phyloP scores from a whole-genome alignment of 2,329 filamentous ascomycete species.

The Penicillium sp. region DNA sequence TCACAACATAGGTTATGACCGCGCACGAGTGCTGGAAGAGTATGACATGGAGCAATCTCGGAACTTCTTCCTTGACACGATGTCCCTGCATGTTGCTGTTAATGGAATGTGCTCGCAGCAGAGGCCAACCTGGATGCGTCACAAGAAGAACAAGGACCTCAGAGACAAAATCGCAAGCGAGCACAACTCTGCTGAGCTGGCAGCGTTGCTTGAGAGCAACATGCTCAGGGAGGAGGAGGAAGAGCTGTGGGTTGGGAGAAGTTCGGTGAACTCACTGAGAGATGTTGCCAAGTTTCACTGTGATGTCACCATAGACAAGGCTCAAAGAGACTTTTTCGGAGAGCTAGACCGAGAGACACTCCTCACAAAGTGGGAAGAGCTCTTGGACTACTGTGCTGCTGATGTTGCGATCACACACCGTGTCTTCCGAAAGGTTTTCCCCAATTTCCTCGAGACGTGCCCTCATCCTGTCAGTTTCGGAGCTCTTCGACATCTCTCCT shows the following conservation, averaged over 20 bases:
- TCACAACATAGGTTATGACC: conserved; percentile 93
- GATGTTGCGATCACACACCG: conserved; percentile 90
- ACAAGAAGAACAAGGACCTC: conserved; percentile 81
- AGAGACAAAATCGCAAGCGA: conserved; percentile 71
- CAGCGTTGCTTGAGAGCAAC: conserved; percentile 62
- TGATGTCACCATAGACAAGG: conserved; percentile 84
- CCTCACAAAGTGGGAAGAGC: conserved; percentile 64
- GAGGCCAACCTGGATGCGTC: conserved; percentile 93
- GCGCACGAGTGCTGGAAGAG: conserved; percentile 81
- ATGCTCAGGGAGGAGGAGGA: conserved; percentile 75
- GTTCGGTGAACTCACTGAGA: conserved; percentile 87
- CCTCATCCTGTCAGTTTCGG: conserved; percentile 97
- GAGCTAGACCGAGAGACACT: conserved; percentile 69
- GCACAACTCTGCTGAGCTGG: conserved; percentile 64
- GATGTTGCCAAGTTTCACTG: conserved; percentile 98
- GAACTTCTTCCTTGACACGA: conserved; percentile 89
- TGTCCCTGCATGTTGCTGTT: conserved; percentile 95
- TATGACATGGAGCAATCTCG: conserved; percentile 76
- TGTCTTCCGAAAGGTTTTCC: conserved; percentile 91
- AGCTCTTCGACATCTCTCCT: conserved; percentile 83
- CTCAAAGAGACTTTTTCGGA: conserved; percentile 77
- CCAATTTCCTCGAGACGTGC: conserved; percentile 80
- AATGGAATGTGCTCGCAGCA: conserved; percentile 99
- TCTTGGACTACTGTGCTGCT: conserved; percentile 89
- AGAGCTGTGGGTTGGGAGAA: conserved; percentile 90